These are phyloP conservation scores for Schizothecium vesticola DNA, from an alignment of 495 filamentous ascomycete species.

Conservation along the genomic window DNA sequence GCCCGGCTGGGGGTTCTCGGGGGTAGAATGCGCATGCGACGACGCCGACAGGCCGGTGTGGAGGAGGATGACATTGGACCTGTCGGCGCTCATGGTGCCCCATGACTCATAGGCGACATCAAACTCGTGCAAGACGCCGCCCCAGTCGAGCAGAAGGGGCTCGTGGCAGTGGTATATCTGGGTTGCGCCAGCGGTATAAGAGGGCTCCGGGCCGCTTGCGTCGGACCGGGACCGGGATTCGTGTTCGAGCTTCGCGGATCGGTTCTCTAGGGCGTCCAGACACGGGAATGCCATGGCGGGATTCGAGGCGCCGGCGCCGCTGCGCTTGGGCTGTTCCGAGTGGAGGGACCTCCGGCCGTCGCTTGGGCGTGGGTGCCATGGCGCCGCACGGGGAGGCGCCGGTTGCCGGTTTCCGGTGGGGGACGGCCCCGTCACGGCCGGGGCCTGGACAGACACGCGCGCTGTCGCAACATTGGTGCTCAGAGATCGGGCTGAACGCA, in stretches of 20 bases:
- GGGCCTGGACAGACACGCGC: background rate
- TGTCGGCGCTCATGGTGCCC: slow-evolving; percentile 75
- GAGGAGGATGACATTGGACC: slow-evolving; percentile 84
- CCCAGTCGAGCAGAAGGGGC: slow-evolving; percentile 86
- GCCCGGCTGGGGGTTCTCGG: slow-evolving; percentile 75
- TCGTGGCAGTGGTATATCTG: slow-evolving; percentile 65
- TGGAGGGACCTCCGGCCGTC: slow-evolving; percentile 24
- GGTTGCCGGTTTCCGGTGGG: background rate
- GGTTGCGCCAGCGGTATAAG: slow-evolving; percentile 84
- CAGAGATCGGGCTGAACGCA: background rate
- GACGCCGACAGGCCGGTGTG: slow-evolving; percentile 94
- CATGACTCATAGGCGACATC: slow-evolving; percentile 92
- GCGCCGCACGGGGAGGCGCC: background rate
- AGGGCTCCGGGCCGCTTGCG: slow-evolving; percentile 74
- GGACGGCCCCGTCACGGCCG: background rate
- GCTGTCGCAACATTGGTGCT: slow-evolving; percentile 4
- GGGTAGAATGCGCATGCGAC: slow-evolving; percentile 89
- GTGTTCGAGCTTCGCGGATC: slow-evolving; percentile 62
- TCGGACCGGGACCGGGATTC: slow-evolving; percentile 62
- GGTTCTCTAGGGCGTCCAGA: slow-evolving; percentile 82
- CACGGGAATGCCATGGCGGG: slow-evolving; percentile 93
- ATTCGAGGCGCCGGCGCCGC: slow-evolving; percentile 63
- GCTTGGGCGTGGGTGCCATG: background rate
- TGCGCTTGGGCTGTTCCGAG: slow-evolving; percentile 27
- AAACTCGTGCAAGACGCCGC: slow-evolving; percentile 79